Conservation (phyloP, 2,329 filamentous ascomycete species). For the Mollisia scopiformis region DNA sequence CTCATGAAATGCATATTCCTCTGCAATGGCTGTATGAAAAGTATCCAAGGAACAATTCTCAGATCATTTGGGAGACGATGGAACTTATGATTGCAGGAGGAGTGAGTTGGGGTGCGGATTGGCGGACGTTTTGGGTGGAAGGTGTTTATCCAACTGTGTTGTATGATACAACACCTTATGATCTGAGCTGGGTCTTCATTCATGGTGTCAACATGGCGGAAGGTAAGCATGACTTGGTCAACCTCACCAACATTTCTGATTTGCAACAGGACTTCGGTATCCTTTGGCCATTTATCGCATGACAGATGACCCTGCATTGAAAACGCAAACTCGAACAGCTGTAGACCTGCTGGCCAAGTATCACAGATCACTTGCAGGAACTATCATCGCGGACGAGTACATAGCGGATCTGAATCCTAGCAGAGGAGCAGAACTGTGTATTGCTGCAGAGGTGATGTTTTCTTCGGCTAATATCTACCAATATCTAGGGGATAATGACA, state of each 20-base stretch:
- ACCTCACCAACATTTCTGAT: background rate
- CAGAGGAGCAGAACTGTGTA: constrained; percentile 38
- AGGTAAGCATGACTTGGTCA: background rate
- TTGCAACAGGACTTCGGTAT: background rate
- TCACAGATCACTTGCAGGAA: constrained; percentile 45
- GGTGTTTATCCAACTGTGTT: constrained; percentile 21
- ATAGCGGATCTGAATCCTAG: background rate
- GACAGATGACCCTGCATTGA: background rate
- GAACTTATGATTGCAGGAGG: constrained; percentile 24
- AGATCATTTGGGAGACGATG: constrained; percentile 37
- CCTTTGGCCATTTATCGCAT: background rate
- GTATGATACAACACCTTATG: constrained; percentile 2
- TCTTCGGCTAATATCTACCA: constrained; percentile 40
- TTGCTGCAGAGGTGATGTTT: constrained; percentile 39
- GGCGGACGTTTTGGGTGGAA: constrained; percentile 21
- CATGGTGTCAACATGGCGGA: constrained; percentile 44
- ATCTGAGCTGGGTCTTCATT: constrained; percentile 3
- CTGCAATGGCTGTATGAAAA: constrained; percentile 42
- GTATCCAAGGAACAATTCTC: constrained; percentile 28
- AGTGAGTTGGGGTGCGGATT: constrained; percentile 25
- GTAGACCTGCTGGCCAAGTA: constrained; percentile 42
- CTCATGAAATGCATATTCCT: constrained; percentile 35
- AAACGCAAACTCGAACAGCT: constrained; percentile 36
- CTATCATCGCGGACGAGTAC: constrained; percentile 42
- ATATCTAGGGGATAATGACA: constrained; percentile 38